Evolutionary conservation across 2,329 filamentous ascomycete species (phyloP).

Genomic region (Penicillium rolfsii): DNA sequence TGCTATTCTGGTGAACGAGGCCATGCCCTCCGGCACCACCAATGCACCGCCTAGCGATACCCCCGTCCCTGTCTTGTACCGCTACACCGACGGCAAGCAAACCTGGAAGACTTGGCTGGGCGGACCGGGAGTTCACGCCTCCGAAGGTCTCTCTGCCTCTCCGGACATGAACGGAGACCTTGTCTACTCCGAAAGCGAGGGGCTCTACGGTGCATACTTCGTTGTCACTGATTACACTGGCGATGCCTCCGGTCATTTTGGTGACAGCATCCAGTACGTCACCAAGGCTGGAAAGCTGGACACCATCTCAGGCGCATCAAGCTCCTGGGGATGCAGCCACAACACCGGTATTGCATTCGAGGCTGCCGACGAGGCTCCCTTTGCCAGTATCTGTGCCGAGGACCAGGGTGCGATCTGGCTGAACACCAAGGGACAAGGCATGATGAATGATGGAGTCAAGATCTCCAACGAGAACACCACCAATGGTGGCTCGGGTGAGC

Average conservation of each 20-base stretch:
- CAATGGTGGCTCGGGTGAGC: constrained; percentile 61
- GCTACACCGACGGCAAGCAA: constrained; percentile 59
- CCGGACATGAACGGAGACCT: constrained; percentile 67
- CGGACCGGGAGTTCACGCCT: constrained; percentile 57
- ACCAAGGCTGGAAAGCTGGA: constrained; percentile 54
- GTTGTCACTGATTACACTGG: constrained; percentile 64
- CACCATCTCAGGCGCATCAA: constrained; percentile 57
- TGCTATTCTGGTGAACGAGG: constrained; percentile 63
- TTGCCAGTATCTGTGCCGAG: constrained; percentile 63
- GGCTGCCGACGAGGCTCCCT: constrained; percentile 61
- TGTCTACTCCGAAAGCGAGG: constrained; percentile 60
- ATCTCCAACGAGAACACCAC: constrained; percentile 65
- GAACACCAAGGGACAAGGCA: constrained; percentile 62
- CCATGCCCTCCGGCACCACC: constrained; percentile 54
- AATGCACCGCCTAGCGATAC: constrained; percentile 53
- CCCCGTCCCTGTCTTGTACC: constrained; percentile 62
- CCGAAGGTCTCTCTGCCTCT: constrained; percentile 54
- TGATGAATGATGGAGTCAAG: constrained; percentile 57
- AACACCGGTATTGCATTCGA: constrained; percentile 68
- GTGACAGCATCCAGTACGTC: constrained; percentile 60
- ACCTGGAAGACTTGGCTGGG: constrained; percentile 64
- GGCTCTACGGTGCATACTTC: constrained; percentile 65
- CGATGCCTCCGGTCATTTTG: constrained; percentile 59
- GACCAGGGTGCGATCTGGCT: constrained; percentile 68
- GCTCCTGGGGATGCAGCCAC: constrained; percentile 65